phyloP scores from a whole-genome alignment of 139 green algal species.

The Haematococcus lacustris region DNA sequence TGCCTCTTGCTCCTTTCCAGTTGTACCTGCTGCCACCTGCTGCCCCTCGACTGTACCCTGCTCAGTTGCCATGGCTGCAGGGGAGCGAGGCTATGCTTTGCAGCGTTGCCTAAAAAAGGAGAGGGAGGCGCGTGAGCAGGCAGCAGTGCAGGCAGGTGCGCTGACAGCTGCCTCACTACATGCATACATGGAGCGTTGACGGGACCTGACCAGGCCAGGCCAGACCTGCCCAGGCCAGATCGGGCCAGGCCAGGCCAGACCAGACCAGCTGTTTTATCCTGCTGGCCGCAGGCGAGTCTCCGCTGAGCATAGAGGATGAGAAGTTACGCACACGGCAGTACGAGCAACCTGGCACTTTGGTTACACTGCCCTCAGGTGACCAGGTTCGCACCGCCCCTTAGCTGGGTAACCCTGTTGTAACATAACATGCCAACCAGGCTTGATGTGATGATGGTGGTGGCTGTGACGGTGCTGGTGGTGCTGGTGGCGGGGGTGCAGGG shows the following conservation, averaged over 20 bases:
- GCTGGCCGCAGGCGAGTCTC: too few relatives aligned
- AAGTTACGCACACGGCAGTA: conserved; percentile 34
- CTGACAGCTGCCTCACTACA: neutral
- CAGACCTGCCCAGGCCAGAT: conserved; percentile 27
- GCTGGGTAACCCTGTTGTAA: neutral
- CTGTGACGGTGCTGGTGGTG: neutral
- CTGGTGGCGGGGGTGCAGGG: too few relatives aligned
- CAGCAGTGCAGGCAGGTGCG: neutral
- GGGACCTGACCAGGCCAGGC: too few relatives aligned
- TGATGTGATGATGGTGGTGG: neutral
- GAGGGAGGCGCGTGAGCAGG: conserved; percentile 16
- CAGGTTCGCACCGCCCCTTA: neutral
- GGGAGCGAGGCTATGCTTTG: conserved; percentile 37
- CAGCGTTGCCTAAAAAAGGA: conserved; percentile 36
- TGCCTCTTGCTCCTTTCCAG: too few relatives aligned
- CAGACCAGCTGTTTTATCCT: too few relatives aligned
- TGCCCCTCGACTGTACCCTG: too few relatives aligned
- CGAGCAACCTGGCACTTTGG: conserved; percentile 48
- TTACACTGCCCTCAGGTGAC: conserved; percentile 45
- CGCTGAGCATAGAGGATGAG: conserved; percentile 16
- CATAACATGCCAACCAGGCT: neutral
- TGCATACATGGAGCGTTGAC: too few relatives aligned
- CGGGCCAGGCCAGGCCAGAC: too few relatives aligned
- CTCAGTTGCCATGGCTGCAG: conserved; percentile 7
- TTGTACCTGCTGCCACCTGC: too few relatives aligned